These are phyloP conservation scores for Rhazya stricta DNA, from an alignment of 257 asterid species.

Conservation along the genomic window DNA sequence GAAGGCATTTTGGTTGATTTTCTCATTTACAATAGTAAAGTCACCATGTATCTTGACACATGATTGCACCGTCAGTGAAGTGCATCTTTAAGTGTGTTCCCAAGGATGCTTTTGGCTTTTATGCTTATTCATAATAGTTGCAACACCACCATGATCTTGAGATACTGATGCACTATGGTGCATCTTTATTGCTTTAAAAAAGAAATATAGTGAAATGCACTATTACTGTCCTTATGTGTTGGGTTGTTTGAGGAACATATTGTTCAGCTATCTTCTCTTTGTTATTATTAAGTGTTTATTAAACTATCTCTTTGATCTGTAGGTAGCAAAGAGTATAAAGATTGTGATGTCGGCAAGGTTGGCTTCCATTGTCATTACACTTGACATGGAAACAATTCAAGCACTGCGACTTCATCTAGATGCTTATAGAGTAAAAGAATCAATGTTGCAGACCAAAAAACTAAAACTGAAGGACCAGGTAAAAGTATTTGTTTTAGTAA, in stretches of 20 bases:
- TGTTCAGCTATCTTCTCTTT: not conserved
- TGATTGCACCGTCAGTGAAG: not conserved
- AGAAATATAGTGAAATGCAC: not conserved
- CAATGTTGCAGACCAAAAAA: conserved; percentile 57
- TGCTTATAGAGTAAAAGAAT: conserved; percentile 59
- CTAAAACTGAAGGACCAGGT: conserved; percentile 75
- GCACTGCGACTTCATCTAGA: conserved; percentile 58
- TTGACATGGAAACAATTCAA: conserved; percentile 60
- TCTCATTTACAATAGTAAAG: not conserved
- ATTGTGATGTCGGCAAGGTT: conserved; percentile 55
- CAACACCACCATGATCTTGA: not conserved
- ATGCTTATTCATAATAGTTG: not conserved
- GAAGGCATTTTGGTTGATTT: not conserved
- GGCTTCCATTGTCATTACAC: conserved; percentile 62
- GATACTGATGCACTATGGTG: not conserved
- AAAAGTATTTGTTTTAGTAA: conserved; percentile 1
- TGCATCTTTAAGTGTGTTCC: not conserved
- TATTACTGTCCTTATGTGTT: not conserved
- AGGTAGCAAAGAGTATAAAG: conserved; percentile 85
- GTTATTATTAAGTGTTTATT: not conserved
- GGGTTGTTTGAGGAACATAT: not conserved
- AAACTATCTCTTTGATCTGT: conserved; percentile 24
- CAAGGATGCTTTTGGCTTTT: not conserved
- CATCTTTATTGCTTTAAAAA: not conserved
- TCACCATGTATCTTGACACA: conserved; percentile 1